Conservation (phyloP, 805 yeast genomes). For the Kazachstania viticola region DNA sequence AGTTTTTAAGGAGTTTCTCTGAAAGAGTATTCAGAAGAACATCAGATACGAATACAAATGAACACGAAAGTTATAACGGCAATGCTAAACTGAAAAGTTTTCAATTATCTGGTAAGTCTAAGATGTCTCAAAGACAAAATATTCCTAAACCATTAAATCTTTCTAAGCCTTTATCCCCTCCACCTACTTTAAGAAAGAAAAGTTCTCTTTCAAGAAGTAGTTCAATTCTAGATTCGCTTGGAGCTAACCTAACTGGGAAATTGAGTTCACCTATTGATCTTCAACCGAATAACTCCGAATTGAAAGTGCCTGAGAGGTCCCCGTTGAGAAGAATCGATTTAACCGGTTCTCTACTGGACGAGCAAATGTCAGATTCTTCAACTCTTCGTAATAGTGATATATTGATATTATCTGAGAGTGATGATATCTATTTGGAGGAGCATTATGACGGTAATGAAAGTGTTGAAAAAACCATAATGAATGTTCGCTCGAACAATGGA, state of each 20-base stretch:
- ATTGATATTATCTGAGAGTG: conserved; percentile 4
- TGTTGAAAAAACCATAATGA: conserved; percentile 3
- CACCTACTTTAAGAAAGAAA: conserved; percentile 12
- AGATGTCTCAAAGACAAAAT: conserved; percentile 9
- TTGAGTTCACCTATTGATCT: conserved; percentile 7
- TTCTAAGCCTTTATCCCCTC: conserved; percentile 15
- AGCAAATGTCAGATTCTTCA: not conserved
- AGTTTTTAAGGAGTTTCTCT: conserved; percentile 18
- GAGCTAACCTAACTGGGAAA: not conserved
- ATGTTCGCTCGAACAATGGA: conserved; percentile 4
- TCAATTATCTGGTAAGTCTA: not conserved
- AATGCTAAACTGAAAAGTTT: conserved; percentile 1
- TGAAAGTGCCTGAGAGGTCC: not conserved
- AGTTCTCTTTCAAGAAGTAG: conserved; percentile 1
- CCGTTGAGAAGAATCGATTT: conserved; percentile 1
- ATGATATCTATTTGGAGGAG: conserved; percentile 12
- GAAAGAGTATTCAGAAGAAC: conserved; percentile 18
- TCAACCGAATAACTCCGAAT: not conserved
- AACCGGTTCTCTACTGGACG: conserved; percentile 2
- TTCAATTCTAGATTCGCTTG: conserved; percentile 1
- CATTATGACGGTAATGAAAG: conserved; percentile 7
- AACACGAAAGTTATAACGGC: conserved; percentile 4
- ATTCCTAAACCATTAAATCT: conserved; percentile 17
- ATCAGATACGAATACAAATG: conserved; percentile 6
- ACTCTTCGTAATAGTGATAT: conserved; percentile 2